Evolutionary conservation across 2,329 filamentous ascomycete genomes (phyloP), one percentile per base, ranked within the genome.

Genomic region (Aspergillus fumigatiaffinis): DNA sequence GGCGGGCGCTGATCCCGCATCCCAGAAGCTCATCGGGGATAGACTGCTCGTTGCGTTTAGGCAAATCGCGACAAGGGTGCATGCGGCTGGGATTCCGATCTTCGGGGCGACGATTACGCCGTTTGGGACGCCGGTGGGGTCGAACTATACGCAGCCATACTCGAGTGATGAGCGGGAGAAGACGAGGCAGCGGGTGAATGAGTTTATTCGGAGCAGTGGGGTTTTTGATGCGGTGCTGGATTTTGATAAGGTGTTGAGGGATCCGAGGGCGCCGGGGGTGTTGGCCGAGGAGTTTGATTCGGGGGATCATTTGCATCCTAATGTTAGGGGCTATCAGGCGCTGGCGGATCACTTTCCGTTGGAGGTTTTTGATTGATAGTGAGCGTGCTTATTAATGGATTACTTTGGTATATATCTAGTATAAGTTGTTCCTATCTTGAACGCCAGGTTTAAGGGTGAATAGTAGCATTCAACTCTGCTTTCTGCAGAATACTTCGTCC

Each of bases 71-170:
- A 73, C 74, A 1, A 78, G 84, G 14, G 76, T 85, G 20, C 83
- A 84, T 64, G 74, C 79, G 0, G 76, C 78, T 2, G 81, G 81
- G 1, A 78, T 87, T 26, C 78, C 80, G 0, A 76, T 86, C 7
- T 85, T 88, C 63, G 86, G 77, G 0, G 85, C 83, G 0, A 89
- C 87, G 0, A 87, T 89, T 58, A 88, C 86, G 3, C 86, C 86
- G 0, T 89, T 89, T 62, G 75, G 70, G 8, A 78, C 76, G 8
- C 71, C 72, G 0, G 42, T 29, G 3, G 51, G 44, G 4, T 70
- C 73, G 3, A 73, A 64, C 6, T 54, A 59, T 17, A 63, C 62
- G 4, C 81, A 86, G 69, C 72, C 78, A 26, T 88, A 88, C 65
- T 81, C 79, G 9, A 73, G 79, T 60, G 76, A 82, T 0, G 72